A percentile compares a stretch with the other conserved stretches of the same genome.
phyloP scores from a whole-genome alignment of 345 rosid genomes.

The Erodium maritimum region DNA sequence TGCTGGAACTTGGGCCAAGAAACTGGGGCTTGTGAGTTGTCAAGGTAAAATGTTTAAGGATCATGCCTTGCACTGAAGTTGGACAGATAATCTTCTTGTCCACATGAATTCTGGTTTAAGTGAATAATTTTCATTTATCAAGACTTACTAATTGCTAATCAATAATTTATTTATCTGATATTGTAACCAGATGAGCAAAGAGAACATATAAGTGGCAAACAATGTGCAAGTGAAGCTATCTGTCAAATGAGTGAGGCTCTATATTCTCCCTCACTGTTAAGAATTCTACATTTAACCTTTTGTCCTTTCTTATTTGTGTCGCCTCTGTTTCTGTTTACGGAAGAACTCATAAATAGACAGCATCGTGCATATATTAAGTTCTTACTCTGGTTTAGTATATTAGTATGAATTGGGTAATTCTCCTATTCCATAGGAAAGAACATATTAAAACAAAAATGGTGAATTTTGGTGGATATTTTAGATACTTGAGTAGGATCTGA shows the following conservation, averaged over 20 bases:
- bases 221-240: not conserved
- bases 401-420: not conserved
- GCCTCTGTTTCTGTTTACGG: not conserved
- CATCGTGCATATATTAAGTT: not conserved
- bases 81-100: not conserved
- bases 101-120: not conserved
- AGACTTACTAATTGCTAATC: not conserved
- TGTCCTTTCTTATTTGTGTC: not conserved
- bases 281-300: not conserved
- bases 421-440: not conserved
- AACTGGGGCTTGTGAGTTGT: not conserved
- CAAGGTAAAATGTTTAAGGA: conserved; percentile 3
- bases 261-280: not conserved
- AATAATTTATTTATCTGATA: not conserved
- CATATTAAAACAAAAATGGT: not conserved
- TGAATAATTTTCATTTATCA: too few relatives aligned
- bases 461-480: not conserved
- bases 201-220: not conserved
- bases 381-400: not conserved
- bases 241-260: not conserved
- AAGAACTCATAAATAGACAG: not conserved
- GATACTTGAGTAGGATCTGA: not conserved
- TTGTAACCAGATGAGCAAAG: not conserved
- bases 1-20: not conserved
- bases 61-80: not conserved